These are phyloP conservation scores for Bipolaris cookei DNA, from an alignment of 2,329 filamentous ascomycete genomes.

Conservation along the genomic window DNA sequence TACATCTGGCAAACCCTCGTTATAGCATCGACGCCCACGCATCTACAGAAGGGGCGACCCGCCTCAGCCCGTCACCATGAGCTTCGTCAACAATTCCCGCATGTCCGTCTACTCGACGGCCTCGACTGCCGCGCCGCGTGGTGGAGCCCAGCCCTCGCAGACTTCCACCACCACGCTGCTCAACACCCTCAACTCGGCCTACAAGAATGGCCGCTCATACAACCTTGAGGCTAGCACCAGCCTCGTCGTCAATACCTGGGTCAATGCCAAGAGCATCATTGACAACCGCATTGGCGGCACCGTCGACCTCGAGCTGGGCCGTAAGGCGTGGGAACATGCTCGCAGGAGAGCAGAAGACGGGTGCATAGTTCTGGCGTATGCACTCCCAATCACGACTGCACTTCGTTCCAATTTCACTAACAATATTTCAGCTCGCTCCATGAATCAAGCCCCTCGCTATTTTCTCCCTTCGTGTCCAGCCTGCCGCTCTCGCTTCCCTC, in stretches of 20 bases:
- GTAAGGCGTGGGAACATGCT: constrained; percentile 94
- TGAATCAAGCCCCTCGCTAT: constrained; percentile 81
- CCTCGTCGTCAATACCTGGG: constrained; percentile 93
- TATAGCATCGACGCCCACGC: constrained; percentile 16
- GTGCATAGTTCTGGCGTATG: constrained; percentile 86
- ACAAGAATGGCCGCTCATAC: constrained; percentile 82
- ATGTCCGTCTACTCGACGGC: constrained; percentile 67
- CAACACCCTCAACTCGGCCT: constrained; percentile 89
- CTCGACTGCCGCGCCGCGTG: constrained; percentile 62
- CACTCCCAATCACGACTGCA: constrained; percentile 13
- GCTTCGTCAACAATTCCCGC: constrained; percentile 64
- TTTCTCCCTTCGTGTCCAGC: constrained; percentile 79
- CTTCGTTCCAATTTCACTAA: constrained; percentile 15
- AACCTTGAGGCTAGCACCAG: constrained; percentile 87
- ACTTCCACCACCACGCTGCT: constrained; percentile 92
- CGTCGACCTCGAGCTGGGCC: constrained; percentile 78
- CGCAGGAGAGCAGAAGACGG: constrained; percentile 92
- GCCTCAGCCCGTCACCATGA: constrained; percentile 44
- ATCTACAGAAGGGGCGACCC: constrained; percentile 27
- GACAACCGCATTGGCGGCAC: constrained; percentile 76
- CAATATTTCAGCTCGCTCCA: constrained; percentile 75
- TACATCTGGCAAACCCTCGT: constrained; percentile 17
- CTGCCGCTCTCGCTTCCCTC: constrained; percentile 81
- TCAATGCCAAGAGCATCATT: constrained; percentile 75
- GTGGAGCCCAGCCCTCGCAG: constrained; percentile 72